Percentiles rank a stretch among this genome's conserved stretches.
These are phyloP conservation scores for Eimeria necatrix DNA, from an alignment of 169 alveolate genomes.

Conservation along the genomic window DNA sequence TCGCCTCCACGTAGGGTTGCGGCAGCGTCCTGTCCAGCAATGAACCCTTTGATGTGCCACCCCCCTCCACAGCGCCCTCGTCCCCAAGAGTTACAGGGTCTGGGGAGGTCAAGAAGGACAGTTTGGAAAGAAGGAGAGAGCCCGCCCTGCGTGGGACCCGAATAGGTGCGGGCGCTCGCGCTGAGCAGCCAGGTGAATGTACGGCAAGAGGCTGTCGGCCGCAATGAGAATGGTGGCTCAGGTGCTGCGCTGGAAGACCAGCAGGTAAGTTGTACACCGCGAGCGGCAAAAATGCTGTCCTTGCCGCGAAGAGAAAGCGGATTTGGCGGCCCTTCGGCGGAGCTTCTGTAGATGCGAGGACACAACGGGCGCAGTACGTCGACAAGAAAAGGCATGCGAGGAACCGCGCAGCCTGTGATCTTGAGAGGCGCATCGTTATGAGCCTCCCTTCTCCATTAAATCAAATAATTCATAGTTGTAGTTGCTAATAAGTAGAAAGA, in stretches of 20 bases:
- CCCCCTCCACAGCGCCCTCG: neutral
- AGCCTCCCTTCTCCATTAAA: neutral
- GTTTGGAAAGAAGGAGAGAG: neutral
- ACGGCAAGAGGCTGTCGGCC: neutral
- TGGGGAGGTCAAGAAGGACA: slow-evolving; percentile 21
- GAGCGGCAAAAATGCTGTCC: neutral
- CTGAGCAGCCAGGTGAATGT: neutral
- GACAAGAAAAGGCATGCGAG: slow-evolving; percentile 8
- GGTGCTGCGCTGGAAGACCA: neutral
- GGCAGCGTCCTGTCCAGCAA: neutral
- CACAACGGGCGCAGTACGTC: neutral
- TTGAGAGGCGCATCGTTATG: slow-evolving; percentile 10
- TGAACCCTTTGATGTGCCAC: neutral
- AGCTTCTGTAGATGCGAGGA: neutral
- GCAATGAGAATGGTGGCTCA: neutral
- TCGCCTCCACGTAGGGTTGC: slow-evolving; percentile 20
- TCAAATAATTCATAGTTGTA: neutral
- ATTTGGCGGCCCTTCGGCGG: neutral
- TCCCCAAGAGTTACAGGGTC: neutral
- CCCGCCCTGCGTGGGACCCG: neutral
- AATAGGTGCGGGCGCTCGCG: neutral
- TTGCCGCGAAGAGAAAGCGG: neutral
- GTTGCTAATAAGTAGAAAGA: neutral
- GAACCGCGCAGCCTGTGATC: neutral
- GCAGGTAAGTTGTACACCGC: neutral